These are phyloP conservation scores for Suzukiozyma palmioleophila DNA, from an alignment of 1,139 yeast genomes.

Conservation along the genomic window DNA sequence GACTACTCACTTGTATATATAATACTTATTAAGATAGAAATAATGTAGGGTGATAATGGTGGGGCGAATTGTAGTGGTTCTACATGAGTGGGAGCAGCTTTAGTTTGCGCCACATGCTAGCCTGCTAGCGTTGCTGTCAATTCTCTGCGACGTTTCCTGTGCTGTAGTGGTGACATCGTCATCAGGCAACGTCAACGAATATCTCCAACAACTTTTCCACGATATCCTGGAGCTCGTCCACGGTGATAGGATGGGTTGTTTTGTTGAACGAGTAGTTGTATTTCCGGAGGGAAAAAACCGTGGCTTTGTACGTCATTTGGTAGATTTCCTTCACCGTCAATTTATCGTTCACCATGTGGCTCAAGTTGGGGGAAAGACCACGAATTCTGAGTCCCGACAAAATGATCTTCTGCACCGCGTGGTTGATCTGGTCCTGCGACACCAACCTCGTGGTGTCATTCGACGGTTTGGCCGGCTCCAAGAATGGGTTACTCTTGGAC, in stretches of 20 bases:
- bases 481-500: conserved; percentile 8
- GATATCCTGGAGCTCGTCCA: conserved; percentile 33
- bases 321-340: conserved; percentile 38
- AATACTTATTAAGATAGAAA: too few relatives aligned
- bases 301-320: conserved; percentile 39
- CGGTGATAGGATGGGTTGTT: conserved; percentile 11
- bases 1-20: conserved; percentile 7
- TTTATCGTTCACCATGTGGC: conserved; percentile 25
- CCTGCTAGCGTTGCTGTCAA: too few relatives aligned
- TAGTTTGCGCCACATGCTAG: too few relatives aligned
- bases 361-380: conserved; percentile 28
- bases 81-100: too few relatives aligned
- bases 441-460: conserved; percentile 17
- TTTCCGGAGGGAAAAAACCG: conserved; percentile 38
- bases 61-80: too few relatives aligned
- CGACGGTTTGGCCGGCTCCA: not conserved
- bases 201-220: conserved; percentile 34
- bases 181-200: conserved; percentile 23
- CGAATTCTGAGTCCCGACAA: conserved; percentile 41
- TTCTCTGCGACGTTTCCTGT: too few relatives aligned
- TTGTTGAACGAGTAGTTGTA: conserved; percentile 25
- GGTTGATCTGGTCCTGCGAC: conserved; percentile 29
- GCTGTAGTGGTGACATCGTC: too few relatives aligned
- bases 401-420: conserved; percentile 32
- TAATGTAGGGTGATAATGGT: not conserved